phyloP scores from a whole-genome alignment of 257 asterid genomes.

The Nicotiana otophora region DNA sequence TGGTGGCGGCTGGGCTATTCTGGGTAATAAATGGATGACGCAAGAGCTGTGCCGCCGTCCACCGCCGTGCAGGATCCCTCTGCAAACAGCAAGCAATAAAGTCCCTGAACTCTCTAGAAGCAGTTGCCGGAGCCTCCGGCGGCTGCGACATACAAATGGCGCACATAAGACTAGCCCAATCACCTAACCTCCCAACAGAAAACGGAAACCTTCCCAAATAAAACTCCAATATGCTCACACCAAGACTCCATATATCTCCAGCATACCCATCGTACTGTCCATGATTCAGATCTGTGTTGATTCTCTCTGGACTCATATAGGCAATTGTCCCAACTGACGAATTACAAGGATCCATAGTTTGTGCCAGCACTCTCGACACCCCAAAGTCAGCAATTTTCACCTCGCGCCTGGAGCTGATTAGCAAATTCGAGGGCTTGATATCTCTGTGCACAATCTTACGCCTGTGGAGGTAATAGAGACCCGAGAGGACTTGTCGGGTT shows the following conservation, averaged over 20 bases:
- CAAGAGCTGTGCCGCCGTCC: slow-evolving; percentile 32
- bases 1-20: slow-evolving; percentile 11
- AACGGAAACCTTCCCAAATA: slow-evolving; percentile 75
- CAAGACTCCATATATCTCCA: slow-evolving; percentile 90
- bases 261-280: slow-evolving; percentile 84
- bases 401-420: slow-evolving; percentile 47
- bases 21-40: slow-evolving; percentile 36
- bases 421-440: slow-evolving; percentile 74
- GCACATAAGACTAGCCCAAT: slow-evolving; percentile 86
- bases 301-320: slow-evolving; percentile 87
- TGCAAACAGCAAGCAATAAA: slow-evolving; percentile 41
- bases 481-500: slow-evolving; percentile 70
- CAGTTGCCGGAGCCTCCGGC: slow-evolving; percentile 67
- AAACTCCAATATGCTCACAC: slow-evolving; percentile 82
- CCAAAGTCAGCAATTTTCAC: slow-evolving; percentile 88
- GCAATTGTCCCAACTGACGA: slow-evolving; percentile 92
- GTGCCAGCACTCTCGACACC: slow-evolving; percentile 63
- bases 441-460: slow-evolving; percentile 85
- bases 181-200: slow-evolving; percentile 71
- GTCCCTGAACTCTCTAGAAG: slow-evolving; percentile 62
- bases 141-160: slow-evolving; percentile 92
- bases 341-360: slow-evolving; percentile 89
- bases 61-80: slow-evolving; percentile 37
- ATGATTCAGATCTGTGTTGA: slow-evolving; percentile 81
- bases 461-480: slow-evolving; percentile 60